Base-by-base conservation (phyloP, 495 filamentous ascomycete species). In the Clohesyomyces aquaticus region DNA sequence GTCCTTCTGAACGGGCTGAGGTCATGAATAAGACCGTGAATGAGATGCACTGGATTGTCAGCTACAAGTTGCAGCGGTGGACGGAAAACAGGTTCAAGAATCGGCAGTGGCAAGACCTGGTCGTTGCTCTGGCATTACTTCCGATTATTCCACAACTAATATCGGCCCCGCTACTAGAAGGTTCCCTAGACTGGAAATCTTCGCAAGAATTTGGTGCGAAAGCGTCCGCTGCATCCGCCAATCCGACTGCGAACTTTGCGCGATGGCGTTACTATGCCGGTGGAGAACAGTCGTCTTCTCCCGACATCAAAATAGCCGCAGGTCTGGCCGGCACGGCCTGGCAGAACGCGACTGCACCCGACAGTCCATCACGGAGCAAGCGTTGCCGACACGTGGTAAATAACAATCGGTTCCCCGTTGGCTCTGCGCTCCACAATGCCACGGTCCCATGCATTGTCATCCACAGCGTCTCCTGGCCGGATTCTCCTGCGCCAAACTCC, bases 81-180 rank as follows among this genome's bases (percentile, higher is more conserved):
- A n/a, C n/a, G n/a, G n/a, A n/a, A n/a, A n/a, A n/a, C n/a, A n/a
- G n/a, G n/a, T n/a, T n/a, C n/a, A n/a, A n/a, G n/a, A n/a, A n/a
- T n/a, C n/a, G n/a, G n/a, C n/a, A n/a, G n/a, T n/a, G n/a, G n/a
- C n/a, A n/a, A n/a, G n/a, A n/a, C n/a, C n/a, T n/a, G n/a, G n/a
- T 47, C 45, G 45, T 47, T 21, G 45, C 22, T 9, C 45, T 47
- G 6, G 8, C 22, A 9, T 19, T 47, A 11, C 22, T 47, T 19
- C 45, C 22, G 8, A 19, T 47, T 21, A 47, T 47, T 47, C 45
- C 45, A 8, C 45, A 47, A 19, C 45, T 16, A 47, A 16, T 47
- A 6, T 16, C 22, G 11, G 22, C 11, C 18, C 45, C 45, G 8
- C 45, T 47, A 11, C 45, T 47, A 16, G 12, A 11, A 16, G 45